A percentile compares a stretch with the other conserved stretches of the same genome.
These are phyloP conservation scores for Termitomyces sp. DNA, from an alignment of 768 basidiomycete genomes.

Conservation along the genomic window DNA sequence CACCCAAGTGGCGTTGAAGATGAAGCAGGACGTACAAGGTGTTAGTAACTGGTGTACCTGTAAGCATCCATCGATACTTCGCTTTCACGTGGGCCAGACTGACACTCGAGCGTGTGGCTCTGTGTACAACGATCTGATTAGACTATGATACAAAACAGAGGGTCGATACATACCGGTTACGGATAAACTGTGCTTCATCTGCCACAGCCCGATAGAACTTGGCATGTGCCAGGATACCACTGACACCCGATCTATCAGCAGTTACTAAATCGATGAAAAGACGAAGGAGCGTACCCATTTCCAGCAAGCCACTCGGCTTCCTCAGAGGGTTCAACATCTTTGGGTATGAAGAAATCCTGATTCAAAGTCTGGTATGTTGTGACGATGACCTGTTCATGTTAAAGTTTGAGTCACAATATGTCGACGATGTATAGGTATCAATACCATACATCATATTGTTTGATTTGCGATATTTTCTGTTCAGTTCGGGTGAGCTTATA, in stretches of 20 bases:
- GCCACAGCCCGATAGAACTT: conserved; percentile 69
- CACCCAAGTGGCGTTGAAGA: too few species aligned
- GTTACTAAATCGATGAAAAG: background rate
- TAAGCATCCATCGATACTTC: conserved; percentile 75
- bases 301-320: conserved; percentile 44
- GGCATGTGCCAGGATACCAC: conserved; percentile 58
- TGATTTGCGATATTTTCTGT: conserved; percentile 43
- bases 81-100: conserved; percentile 57
- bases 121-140: conserved; percentile 16
- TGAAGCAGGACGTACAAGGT: conserved; percentile 40
- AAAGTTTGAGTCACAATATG: background rate
- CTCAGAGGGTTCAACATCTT: conserved; percentile 40
- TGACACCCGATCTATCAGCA: conserved; percentile 12
- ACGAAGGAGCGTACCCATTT: conserved; percentile 38
- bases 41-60: conserved; percentile 74
- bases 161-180: conserved; percentile 44
- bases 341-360: conserved; percentile 52
- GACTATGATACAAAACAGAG: background rate
- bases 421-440: background rate
- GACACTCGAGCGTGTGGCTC: conserved; percentile 53
- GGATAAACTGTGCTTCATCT: conserved; percentile 78
- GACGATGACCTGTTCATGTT: conserved; percentile 50
- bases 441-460: conserved; percentile 44
- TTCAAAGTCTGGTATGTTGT: conserved; percentile 77
- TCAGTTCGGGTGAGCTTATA: background rate